These are phyloP conservation scores for Trichophyton rubrum DNA, from an alignment of 2,329 filamentous ascomycete species.

Conservation along the genomic window DNA sequence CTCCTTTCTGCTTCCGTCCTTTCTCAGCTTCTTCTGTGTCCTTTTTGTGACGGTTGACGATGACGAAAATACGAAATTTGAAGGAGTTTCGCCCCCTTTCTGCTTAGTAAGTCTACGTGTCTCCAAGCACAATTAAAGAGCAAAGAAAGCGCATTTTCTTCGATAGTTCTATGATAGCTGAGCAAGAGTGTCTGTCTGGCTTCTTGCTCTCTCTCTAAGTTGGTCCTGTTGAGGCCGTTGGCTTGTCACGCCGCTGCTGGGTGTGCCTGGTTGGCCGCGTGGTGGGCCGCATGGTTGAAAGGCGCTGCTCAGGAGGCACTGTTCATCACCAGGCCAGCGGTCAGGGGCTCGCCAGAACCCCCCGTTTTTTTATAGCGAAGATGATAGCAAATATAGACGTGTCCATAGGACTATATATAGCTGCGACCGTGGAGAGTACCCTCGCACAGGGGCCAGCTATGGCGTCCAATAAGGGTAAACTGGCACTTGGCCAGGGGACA, in stretches of 20 bases:
- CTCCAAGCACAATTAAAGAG: background rate
- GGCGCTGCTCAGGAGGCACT: background rate
- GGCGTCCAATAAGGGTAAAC: background rate
- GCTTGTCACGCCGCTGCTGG: background rate
- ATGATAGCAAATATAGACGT: too few relatives aligned
- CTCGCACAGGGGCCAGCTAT: background rate
- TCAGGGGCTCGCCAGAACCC: background rate
- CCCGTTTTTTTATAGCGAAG: too few relatives aligned
- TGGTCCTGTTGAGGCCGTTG: too few relatives aligned
- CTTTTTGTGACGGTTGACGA: background rate
- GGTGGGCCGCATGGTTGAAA: background rate
- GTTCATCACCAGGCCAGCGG: background rate
- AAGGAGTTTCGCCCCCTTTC: background rate
- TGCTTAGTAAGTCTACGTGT: background rate
- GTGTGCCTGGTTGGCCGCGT: background rate
- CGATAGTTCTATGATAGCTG: too few relatives aligned
- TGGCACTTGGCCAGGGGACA: background rate
- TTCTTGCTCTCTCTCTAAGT: too few relatives aligned
- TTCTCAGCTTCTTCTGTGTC: background rate
- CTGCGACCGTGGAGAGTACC: background rate
- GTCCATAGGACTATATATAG: too few relatives aligned
- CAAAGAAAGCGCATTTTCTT: background rate
- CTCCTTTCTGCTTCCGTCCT: background rate
- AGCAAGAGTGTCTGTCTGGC: too few relatives aligned
- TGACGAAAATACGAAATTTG: background rate